Conservation (phyloP, 2,329 filamentous ascomycete genomes). For the Bimuria novae-zelandiae region DNA sequence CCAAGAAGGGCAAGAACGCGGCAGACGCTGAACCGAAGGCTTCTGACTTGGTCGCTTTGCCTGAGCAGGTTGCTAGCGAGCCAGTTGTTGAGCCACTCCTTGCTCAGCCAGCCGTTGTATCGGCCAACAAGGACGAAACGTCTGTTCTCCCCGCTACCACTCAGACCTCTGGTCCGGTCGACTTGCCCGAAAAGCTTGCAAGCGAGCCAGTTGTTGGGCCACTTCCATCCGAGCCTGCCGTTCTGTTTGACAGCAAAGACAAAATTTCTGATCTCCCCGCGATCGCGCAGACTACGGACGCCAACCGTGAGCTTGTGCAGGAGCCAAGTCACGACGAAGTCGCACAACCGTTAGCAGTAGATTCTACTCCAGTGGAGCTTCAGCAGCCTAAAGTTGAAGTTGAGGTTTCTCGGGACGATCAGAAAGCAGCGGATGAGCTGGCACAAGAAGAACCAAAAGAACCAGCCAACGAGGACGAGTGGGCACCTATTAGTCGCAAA, state of each 20-base stretch:
- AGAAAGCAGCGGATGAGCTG: neutral
- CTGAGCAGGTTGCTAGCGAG: slow-evolving; percentile 1
- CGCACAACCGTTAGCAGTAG: neutral
- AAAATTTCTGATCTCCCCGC: neutral
- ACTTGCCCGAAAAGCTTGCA: neutral
- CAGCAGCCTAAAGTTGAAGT: neutral
- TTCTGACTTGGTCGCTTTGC: neutral
- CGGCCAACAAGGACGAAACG: neutral
- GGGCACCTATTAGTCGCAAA: slow-evolving; percentile 22
- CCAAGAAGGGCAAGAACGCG: slow-evolving; percentile 31
- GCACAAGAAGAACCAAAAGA: slow-evolving; percentile 6
- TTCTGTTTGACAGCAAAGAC: too few relatives aligned
- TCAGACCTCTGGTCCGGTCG: neutral
- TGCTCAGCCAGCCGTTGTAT: neutral
- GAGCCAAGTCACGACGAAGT: slow-evolving; percentile 7
- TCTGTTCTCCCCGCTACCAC: too few relatives aligned
- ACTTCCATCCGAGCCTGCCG: too few relatives aligned
- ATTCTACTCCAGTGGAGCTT: neutral
- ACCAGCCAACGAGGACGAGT: slow-evolving; percentile 4
- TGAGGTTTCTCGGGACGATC: neutral
- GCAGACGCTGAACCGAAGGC: slow-evolving; percentile 8
- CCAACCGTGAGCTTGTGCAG: neutral
- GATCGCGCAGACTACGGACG: slow-evolving; percentile 9
- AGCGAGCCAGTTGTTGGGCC: neutral
- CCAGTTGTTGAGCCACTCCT: neutral